A percentile compares a stretch with the other conserved stretches of the same genome.
phyloP scores from a whole-genome alignment of 192 early-diverging fungal species.

The Mortierella claussenii region DNA sequence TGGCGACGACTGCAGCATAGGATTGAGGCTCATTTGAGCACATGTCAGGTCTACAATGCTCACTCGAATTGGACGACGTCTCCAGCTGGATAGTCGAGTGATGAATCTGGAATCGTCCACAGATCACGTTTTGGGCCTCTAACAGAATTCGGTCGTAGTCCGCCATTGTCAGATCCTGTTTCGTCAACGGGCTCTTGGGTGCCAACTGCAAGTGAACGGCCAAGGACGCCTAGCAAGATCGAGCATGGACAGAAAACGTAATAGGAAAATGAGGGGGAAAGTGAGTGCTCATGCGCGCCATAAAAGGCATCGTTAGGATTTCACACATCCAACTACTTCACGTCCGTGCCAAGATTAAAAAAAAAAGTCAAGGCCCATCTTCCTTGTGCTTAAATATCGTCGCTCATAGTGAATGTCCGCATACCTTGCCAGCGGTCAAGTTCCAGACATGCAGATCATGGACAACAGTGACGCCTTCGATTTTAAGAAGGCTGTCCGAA shows the following conservation, averaged over 20 bases:
- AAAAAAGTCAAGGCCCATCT: too few species aligned
- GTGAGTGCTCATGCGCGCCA: conserved; percentile 6
- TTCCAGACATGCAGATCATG: conserved; percentile 71
- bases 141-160: conserved; percentile 62
- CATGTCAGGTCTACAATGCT: conserved; percentile 61
- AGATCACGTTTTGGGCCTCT: conserved; percentile 61
- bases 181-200: conserved; percentile 7
- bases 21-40: conserved; percentile 39
- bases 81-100: conserved; percentile 68
- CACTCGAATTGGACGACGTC: conserved; percentile 52
- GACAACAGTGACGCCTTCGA: conserved; percentile 59
- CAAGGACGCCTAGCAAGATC: conserved; percentile 34
- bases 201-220: conserved; percentile 35
- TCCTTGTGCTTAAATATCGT: background rate
- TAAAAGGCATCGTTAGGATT: conserved; percentile 21
- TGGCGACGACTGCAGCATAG: background rate
- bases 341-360: too few species aligned
- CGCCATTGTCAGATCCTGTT: conserved; percentile 21
- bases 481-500: conserved; percentile 47
- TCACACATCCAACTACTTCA: background rate
- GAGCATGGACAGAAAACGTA: background rate
- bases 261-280: background rate
- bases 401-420: background rate
- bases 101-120: conserved; percentile 62
- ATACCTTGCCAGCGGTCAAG: conserved; percentile 63